These are phyloP conservation scores for Phytophthora tubulina DNA, from an alignment of 352 stramenopile species.

Conservation along the genomic window DNA sequence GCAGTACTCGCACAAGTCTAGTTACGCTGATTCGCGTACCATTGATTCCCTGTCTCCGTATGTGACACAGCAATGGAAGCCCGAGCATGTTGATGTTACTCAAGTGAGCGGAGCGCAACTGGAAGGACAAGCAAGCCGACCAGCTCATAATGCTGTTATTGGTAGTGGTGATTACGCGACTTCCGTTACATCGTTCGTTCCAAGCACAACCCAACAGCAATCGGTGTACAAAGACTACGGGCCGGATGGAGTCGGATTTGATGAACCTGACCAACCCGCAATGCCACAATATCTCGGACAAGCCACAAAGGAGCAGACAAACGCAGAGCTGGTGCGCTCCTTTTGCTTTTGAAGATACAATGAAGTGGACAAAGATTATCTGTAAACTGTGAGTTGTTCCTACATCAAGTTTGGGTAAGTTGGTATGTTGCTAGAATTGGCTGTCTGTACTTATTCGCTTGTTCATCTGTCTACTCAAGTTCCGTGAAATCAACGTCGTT, in stretches of 20 bases:
- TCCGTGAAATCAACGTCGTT: no score
- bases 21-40: conserved; percentile 20
- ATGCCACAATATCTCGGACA: conserved; percentile 23
- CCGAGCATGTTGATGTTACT: neutral
- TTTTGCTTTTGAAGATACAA: conserved; percentile 33
- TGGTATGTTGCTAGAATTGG: no score
- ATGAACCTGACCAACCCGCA: conserved; percentile 9
- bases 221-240: conserved; percentile 1
- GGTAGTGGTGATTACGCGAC: neutral
- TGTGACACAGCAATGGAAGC: conserved; percentile 15
- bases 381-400: no score
- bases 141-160: neutral
- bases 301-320: conserved; percentile 25
- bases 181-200: neutral
- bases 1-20: conserved; percentile 12
- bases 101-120: neutral
- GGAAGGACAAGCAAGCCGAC: neutral
- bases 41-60: conserved; percentile 25
- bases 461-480: no score
- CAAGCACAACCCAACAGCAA: neutral
- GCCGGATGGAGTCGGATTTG: conserved; percentile 16
- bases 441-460: no score
- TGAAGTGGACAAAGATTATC: neutral
- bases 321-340: conserved; percentile 23
- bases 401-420: no score